Evolutionary conservation across 2,329 filamentous ascomycete genomes (phyloP), one percentile per base, ranked within the genome.

Genomic region (Acarospora socialis): DNA sequence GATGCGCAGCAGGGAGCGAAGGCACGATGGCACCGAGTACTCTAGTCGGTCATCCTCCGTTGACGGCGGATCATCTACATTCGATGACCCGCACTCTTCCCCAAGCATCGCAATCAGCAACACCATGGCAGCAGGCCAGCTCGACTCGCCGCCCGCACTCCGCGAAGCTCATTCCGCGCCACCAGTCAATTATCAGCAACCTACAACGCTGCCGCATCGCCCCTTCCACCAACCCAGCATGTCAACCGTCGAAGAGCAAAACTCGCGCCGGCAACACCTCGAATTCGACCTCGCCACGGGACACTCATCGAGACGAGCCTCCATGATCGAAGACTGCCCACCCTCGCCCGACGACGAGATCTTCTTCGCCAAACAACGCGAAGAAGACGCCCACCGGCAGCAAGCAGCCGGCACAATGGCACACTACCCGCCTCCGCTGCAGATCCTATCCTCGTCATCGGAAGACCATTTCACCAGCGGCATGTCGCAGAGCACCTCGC

Each of bases 81-180:
- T 26, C 4, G 40, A 42, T 17, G 38, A 42, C 26, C 27, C 33
- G 10, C 53, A 51, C 38, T 54, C 54, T 15, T 54, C 54, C 26
- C 57, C 61, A 7, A 63, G 54, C 33, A 43, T 63, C 17, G 60
- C 57, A 21, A 38, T 63, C 26, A 63, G 54, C 32, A 55, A 53
- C 28, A 52, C 59, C 12, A 57, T 58, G 16, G 60, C 59, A 6
- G 49, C 55, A 22, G 60, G 60, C 8, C 54, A 59, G 22, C 48
- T 63, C 32, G 51, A 42, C 18, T 33, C 56, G 31, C 47, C 45
- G 21, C 52, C 56, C n/a, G 51, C 53, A 34, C 43, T 54, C 13
- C 46, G 38, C 45, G 52, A 34, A 46, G 34, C 35, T 21, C 13
- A 19, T 26, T 9, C 31, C 28, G 19, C 26, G 10, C 32, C 25